Conservation (phyloP, 345 rosid genomes). For the Heritiera littoralis region DNA sequence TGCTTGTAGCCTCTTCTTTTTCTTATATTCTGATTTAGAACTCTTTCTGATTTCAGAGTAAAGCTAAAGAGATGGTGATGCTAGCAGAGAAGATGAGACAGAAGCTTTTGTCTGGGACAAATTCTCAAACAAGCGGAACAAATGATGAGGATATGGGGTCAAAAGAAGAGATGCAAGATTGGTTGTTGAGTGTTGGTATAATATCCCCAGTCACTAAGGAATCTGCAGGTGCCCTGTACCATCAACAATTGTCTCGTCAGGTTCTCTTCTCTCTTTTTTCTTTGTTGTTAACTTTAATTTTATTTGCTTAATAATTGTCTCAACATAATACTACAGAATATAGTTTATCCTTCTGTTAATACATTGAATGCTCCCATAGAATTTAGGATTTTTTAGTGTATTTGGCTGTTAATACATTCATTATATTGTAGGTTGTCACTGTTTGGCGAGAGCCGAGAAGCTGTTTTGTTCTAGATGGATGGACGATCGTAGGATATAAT, state of each 20-base stretch:
- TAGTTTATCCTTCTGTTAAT: neutral
- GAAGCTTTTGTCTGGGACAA: slow-evolving; percentile 72
- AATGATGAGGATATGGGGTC: slow-evolving; percentile 91
- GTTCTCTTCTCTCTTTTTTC: slow-evolving; percentile 37
- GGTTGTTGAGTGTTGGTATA: slow-evolving; percentile 95
- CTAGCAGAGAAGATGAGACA: slow-evolving; percentile 93
- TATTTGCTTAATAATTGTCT: slow-evolving; percentile 17
- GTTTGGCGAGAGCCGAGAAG: neutral
- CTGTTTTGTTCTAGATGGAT: neutral
- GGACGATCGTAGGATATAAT: neutral
- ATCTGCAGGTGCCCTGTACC: slow-evolving; percentile 92
- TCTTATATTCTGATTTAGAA: slow-evolving; percentile 9
- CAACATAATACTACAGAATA: neutral
- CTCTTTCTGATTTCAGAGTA: slow-evolving; percentile 53
- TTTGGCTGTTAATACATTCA: neutral
- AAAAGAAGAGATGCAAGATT: slow-evolving; percentile 92
- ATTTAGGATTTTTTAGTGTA: neutral
- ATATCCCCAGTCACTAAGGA: slow-evolving; percentile 94
- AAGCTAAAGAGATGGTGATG: slow-evolving; percentile 93
- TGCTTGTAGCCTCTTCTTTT: neutral
- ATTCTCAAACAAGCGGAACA: slow-evolving; percentile 48
- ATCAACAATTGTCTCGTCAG: slow-evolving; percentile 93
- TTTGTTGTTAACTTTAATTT: slow-evolving; percentile 13
- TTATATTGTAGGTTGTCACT: neutral
- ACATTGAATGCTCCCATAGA: neutral